Conservation (phyloP, 2,329 filamentous ascomycete genomes). For the Alternaria sp. region DNA sequence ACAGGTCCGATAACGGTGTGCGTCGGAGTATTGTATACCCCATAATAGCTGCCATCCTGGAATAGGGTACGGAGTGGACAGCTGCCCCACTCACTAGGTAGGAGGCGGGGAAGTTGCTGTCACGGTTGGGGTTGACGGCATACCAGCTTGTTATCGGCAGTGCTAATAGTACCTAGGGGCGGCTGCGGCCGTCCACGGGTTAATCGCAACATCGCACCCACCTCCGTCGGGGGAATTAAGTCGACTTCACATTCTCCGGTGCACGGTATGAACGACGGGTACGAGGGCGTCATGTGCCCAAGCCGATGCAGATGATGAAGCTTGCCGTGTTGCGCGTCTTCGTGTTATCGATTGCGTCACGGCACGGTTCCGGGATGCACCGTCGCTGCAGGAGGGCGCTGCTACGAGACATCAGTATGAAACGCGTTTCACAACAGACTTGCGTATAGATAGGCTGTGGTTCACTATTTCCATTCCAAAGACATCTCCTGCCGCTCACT, state of each 20-base stretch:
- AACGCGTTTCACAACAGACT: slow-evolving; percentile 28
- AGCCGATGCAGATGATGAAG: neutral
- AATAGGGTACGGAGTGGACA: neutral
- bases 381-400: slow-evolving; percentile 8
- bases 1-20: slow-evolving; percentile 4
- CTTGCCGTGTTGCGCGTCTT: neutral
- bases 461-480: neutral
- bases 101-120: slow-evolving; percentile 25
- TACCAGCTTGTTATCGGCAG: slow-evolving; percentile 5
- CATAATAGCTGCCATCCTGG: slow-evolving; percentile 13
- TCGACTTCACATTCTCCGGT: neutral
- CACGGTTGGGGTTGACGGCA: slow-evolving; percentile 4
- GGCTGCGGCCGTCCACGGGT: slow-evolving; percentile 2
- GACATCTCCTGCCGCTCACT: neutral
- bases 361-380: slow-evolving; percentile 5
- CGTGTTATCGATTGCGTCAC: neutral
- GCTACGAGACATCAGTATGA: slow-evolving; percentile 23
- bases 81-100: slow-evolving; percentile 34
- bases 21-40: neutral
- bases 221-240: too few species aligned
- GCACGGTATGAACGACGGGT: too few species aligned
- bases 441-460: neutral
- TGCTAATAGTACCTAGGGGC: neutral
- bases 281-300: neutral
- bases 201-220: neutral